Evolutionary conservation across 805 yeast genomes (phyloP).

Genomic region (Kodamaea lidongshanica): DNA sequence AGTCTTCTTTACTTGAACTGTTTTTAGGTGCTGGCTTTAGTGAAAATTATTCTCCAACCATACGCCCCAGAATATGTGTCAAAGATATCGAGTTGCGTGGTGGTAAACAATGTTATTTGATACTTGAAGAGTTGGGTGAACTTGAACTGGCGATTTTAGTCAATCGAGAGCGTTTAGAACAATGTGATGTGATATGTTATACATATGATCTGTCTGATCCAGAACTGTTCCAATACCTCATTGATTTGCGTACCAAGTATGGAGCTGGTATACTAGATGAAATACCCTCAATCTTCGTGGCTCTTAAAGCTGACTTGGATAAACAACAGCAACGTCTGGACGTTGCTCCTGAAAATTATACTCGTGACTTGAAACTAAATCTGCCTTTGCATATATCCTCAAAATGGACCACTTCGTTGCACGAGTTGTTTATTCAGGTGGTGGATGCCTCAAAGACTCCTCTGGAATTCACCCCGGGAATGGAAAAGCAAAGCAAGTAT

Average conservation of each 20-base stretch:
- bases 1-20: constrained; percentile 75
- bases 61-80: constrained; percentile 74
- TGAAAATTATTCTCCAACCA: constrained; percentile 72
- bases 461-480: constrained; percentile 67
- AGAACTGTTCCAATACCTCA: constrained; percentile 79
- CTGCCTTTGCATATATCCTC: constrained; percentile 91
- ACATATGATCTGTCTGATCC: constrained; percentile 95
- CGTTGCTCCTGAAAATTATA: constrained; percentile 81
- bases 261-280: constrained; percentile 46
- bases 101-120: constrained; percentile 90
- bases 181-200: constrained; percentile 87
- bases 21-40: constrained; percentile 71
- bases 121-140: constrained; percentile 86
- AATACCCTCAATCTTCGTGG: constrained; percentile 83
- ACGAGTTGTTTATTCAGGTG: constrained; percentile 77
- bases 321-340: constrained; percentile 88
- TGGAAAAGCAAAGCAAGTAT: constrained; percentile 52
- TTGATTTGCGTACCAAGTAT: constrained; percentile 58
- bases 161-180: constrained; percentile 60
- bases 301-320: constrained; percentile 90
- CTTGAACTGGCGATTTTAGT: constrained; percentile 76
- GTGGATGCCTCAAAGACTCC: constrained; percentile 87
- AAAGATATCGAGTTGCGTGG: constrained; percentile 91
- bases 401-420: constrained; percentile 79
- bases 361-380: constrained; percentile 56